Base-by-base conservation (phyloP, 768 basidiomycete genomes). In the Termitomyces sp. region DNA sequence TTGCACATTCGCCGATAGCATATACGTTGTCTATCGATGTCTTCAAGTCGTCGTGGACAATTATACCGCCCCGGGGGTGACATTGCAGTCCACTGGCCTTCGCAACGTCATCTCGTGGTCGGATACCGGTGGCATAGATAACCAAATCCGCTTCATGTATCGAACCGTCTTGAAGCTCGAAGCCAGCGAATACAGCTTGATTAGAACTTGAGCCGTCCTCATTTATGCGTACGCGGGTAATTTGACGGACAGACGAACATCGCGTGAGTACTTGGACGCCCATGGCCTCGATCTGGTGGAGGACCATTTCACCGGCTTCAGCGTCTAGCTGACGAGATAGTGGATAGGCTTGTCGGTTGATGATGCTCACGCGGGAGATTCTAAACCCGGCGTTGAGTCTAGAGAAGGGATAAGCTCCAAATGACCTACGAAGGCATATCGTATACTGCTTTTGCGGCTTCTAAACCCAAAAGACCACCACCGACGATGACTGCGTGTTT, bases 1-100 rank as follows among this genome's bases (percentile, higher is more conserved):
- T 77, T 1, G 87, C 87, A 65, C 89, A 91, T 68, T 90, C 89
- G 5, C 89, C 89, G 49, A 91, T 85, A 6, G 88, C 88, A 61
- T 81, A 90, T 6, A 89, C 79, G 53, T 83, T 80, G 42, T 77
- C 64, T 1, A 76, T 79, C 10, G 78, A 84, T 1, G 87, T 89
- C 64, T 74, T 68, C 48, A 90, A 70, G 53, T 73, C 69, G 57
- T 87, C 83, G 32, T 79, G 75, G 8, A 89, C 83, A 4, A 77
- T 64, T 60, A 90, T 76, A 0, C 88, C 88, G 6, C 84, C 83
- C 20, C 75, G 73, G 0, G 70, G 51, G 45, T 74, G 67, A 53
- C 79, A 80, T 50, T 73, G 63, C 59, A 91, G 80, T 4, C 85
- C 85, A 1, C 45, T 55, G 30, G 54, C 33, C 22, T 47, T 55